phyloP scores from a whole-genome alignment of 176 grass and related monocot genomes.

The Secale cereale region DNA sequence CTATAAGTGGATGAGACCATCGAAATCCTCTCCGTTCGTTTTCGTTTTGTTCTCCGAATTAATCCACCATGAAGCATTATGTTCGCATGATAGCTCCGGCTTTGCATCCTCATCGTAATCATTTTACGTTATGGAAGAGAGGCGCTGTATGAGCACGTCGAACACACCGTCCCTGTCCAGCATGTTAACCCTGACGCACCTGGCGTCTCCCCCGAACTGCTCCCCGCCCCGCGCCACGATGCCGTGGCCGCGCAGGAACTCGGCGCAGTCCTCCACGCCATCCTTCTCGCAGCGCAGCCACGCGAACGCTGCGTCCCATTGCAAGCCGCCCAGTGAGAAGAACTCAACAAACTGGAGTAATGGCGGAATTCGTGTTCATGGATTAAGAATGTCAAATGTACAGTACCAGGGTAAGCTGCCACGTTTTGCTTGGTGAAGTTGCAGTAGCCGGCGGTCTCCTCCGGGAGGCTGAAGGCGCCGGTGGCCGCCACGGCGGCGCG shows the following conservation, averaged over 20 bases:
- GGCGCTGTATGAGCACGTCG: background rate
- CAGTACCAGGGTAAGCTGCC: constrained; percentile 8
- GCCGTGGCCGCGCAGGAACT: constrained; percentile 21
- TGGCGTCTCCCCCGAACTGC: constrained; percentile 31
- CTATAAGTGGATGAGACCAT: background rate
- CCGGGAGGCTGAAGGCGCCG: constrained; percentile 32
- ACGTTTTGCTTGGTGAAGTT: constrained; percentile 24
- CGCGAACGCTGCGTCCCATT: constrained; percentile 24
- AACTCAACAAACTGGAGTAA: background rate
- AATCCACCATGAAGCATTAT: background rate
- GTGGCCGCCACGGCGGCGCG: constrained; percentile 18
- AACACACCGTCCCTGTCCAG: constrained; percentile 26
- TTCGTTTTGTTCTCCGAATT: background rate
- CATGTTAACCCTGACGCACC: constrained; percentile 50
- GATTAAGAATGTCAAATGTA: background rate
- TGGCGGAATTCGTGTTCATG: background rate
- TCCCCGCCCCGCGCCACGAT: constrained; percentile 33
- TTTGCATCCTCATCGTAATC: background rate
- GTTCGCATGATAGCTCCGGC: background rate
- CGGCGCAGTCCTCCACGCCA: constrained; percentile 17
- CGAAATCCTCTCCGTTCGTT: background rate
- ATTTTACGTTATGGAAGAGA: background rate
- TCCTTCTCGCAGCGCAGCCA: constrained; percentile 50
- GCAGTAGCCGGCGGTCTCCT: constrained; percentile 23
- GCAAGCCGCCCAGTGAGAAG: background rate